phyloP scores from a whole-genome alignment of 305 asterid species.

The Fraxinus albicans region DNA sequence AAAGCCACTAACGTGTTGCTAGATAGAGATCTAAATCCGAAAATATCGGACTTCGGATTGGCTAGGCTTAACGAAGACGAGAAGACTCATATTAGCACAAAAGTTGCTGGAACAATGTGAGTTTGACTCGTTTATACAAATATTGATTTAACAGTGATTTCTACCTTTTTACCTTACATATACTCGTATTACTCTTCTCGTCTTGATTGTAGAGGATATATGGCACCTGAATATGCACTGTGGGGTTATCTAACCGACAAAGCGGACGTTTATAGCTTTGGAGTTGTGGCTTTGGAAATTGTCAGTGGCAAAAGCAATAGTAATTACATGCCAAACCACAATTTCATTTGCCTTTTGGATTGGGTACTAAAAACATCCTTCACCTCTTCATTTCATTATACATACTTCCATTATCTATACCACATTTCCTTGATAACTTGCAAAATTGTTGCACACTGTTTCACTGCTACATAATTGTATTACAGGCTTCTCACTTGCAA shows the following conservation, averaged over 20 bases:
- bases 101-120: slow-evolving; percentile 49
- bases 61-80: slow-evolving; percentile 46
- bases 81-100: slow-evolving; percentile 39
- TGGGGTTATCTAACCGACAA: slow-evolving; percentile 20
- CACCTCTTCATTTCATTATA: background rate
- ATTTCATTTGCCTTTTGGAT: slow-evolving; percentile 3
- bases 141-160: background rate
- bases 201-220: slow-evolving; percentile 17
- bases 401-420: background rate
- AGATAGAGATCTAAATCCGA: slow-evolving; percentile 40
- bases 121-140: slow-evolving; percentile 8
- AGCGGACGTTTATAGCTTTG: slow-evolving; percentile 11
- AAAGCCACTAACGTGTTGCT: slow-evolving; percentile 48
- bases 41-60: slow-evolving; percentile 49
- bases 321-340: slow-evolving; percentile 4
- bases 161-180: background rate
- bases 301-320: slow-evolving; percentile 14
- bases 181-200: background rate
- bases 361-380: background rate
- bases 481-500: slow-evolving; percentile 76
- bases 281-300: slow-evolving; percentile 16
- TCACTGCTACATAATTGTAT: background rate
- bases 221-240: slow-evolving; percentile 17
- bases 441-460: background rate
- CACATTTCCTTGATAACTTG: background rate